These are phyloP conservation scores for Trichopus zeylanicus DNA, from an alignment of 116 monocot species.

Conservation along the genomic window DNA sequence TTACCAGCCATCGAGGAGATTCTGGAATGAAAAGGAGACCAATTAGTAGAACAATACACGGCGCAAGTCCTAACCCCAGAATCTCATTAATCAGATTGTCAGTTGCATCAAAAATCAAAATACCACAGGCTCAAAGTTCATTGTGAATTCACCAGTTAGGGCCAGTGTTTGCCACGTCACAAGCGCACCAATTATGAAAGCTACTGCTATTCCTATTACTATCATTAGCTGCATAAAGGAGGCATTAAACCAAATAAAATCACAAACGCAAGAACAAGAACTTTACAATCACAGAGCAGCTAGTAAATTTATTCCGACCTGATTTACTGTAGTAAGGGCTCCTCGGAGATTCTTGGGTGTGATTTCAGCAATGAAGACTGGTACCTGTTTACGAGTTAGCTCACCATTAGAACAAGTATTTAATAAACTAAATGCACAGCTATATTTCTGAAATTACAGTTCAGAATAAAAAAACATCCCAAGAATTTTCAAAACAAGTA, in stretches of 20 bases:
- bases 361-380: conserved; percentile 72
- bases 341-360: conserved; percentile 66
- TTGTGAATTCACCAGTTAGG: conserved; percentile 14
- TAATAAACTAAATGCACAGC: too few species aligned
- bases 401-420: too few species aligned
- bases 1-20: conserved; percentile 82
- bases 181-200: conserved; percentile 34
- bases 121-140: too few species aligned
- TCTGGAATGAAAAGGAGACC: conserved; percentile 63
- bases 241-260: not conserved
- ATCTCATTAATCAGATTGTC: not conserved
- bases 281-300: not conserved
- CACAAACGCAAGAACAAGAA: too few species aligned
- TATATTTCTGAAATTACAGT: too few species aligned
- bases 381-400: conserved; percentile 35
- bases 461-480: too few species aligned
- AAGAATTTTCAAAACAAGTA: too few species aligned
- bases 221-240: conserved; percentile 32
- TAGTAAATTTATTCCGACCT: too few species aligned
- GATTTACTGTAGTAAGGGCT: conserved; percentile 45
- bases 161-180: conserved; percentile 39
- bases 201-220: conserved; percentile 24
- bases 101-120: not conserved
- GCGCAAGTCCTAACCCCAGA: conserved; percentile 25
- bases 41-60: conserved; percentile 40